phyloP scores from a whole-genome alignment of 2,329 filamentous ascomycete genomes.

The Fusarium sp. region DNA sequence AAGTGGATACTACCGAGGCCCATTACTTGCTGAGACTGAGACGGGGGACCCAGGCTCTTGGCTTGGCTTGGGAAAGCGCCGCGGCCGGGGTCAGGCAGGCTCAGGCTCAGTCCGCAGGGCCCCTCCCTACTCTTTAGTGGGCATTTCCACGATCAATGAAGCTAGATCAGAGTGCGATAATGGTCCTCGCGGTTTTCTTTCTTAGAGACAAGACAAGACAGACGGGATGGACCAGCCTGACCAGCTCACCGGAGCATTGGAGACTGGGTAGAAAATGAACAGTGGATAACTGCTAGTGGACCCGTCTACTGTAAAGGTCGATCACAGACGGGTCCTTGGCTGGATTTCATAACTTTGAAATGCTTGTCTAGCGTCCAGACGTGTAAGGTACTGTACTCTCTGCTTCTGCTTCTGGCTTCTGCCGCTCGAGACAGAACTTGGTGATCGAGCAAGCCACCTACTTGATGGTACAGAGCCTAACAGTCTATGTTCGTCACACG shows the following conservation, averaged over 20 bases:
- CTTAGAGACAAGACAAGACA: slow-evolving; percentile 16
- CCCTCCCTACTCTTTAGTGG: slow-evolving; percentile 17
- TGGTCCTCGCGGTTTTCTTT: slow-evolving; percentile 5
- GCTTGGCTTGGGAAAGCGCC: slow-evolving; percentile 30
- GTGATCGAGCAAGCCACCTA: not conserved
- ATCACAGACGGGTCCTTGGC: slow-evolving; percentile 12
- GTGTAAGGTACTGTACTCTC: not conserved
- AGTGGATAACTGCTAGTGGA: not conserved
- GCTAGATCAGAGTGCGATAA: slow-evolving; percentile 14
- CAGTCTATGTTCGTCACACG: too few relatives aligned
- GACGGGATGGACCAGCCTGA: slow-evolving; percentile 14
- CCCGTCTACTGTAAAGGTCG: not conserved
- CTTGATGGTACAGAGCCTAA: not conserved
- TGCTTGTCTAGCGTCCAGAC: not conserved
- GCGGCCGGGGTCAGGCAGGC: slow-evolving; percentile 17
- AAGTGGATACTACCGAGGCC: slow-evolving; percentile 9
- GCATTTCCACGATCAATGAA: slow-evolving; percentile 4
- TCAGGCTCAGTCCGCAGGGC: slow-evolving; percentile 30
- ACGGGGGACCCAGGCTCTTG: slow-evolving; percentile 6
- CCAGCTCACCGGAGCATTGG: slow-evolving; percentile 15
- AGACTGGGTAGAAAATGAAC: not conserved
- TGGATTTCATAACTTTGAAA: slow-evolving; percentile 12
- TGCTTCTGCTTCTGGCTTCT: not conserved
- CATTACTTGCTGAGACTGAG: not conserved
- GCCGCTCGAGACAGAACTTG: not conserved